These are phyloP conservation scores for Sordariomycetes sp. DNA, from an alignment of 2,329 filamentous ascomycete genomes.

Conservation along the genomic window DNA sequence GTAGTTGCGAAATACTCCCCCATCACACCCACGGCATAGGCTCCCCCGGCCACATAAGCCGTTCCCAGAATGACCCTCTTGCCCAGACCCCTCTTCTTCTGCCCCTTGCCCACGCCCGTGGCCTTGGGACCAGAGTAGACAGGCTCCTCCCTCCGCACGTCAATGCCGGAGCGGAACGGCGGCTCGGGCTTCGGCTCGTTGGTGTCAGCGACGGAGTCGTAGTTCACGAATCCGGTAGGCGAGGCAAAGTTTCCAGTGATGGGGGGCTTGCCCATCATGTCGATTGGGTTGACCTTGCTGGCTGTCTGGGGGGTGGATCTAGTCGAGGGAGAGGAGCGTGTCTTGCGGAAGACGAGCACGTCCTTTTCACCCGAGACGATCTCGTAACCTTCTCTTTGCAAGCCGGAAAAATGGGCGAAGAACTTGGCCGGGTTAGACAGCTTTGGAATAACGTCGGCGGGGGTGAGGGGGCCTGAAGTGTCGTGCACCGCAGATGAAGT, in stretches of 20 bases:
- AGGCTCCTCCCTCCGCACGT: slow-evolving; percentile 35
- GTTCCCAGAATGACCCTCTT: slow-evolving; percentile 45
- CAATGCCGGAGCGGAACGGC: slow-evolving; percentile 29
- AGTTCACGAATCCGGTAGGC: slow-evolving; percentile 57
- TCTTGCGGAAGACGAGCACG: slow-evolving; percentile 58
- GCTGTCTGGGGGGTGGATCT: not conserved
- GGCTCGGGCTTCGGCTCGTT: slow-evolving; percentile 18
- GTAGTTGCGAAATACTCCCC: slow-evolving; percentile 46
- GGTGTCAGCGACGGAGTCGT: slow-evolving; percentile 31
- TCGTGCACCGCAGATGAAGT: slow-evolving; percentile 46
- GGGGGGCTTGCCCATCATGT: slow-evolving; percentile 36
- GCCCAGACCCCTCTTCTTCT: slow-evolving; percentile 28
- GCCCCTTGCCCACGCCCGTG: slow-evolving; percentile 9
- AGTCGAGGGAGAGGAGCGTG: slow-evolving; percentile 22
- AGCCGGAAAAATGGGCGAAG: slow-evolving; percentile 49
- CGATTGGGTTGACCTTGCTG: slow-evolving; percentile 45
- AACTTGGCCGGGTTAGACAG: slow-evolving; percentile 57
- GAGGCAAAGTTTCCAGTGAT: slow-evolving; percentile 51
- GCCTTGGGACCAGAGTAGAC: slow-evolving; percentile 32
- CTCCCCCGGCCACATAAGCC: slow-evolving; percentile 41
- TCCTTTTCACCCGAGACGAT: slow-evolving; percentile 55
- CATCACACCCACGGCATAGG: slow-evolving; percentile 50
- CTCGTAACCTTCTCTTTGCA: slow-evolving; percentile 56
- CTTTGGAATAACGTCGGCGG: slow-evolving; percentile 49
- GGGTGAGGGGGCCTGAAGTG: slow-evolving; percentile 39